Evolutionary conservation across 768 basidiomycete species (phyloP).

Genomic region (Leccinum incarnatum): DNA sequence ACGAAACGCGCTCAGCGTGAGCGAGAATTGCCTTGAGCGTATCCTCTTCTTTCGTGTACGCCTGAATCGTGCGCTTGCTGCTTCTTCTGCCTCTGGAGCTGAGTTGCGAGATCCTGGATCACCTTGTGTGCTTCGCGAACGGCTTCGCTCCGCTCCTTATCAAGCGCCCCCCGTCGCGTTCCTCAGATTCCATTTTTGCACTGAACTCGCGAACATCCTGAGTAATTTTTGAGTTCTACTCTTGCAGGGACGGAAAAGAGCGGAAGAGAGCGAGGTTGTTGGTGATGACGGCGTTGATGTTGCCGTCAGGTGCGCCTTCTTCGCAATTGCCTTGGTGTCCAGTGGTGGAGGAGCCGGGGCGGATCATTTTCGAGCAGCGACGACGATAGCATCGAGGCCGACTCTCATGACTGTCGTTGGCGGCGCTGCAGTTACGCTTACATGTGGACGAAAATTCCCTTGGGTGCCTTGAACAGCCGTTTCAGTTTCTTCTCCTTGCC

Average conservation of each 20-base stretch:
- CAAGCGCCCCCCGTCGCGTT: conserved; percentile 69
- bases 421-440: conserved; percentile 57
- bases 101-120: conserved; percentile 74
- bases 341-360: conserved; percentile 32
- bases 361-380: conserved; percentile 59
- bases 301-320: conserved; percentile 54
- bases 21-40: conserved; percentile 73
- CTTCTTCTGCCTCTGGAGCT: conserved; percentile 78
- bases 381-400: conserved; percentile 46
- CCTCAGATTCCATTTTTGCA: conserved; percentile 79
- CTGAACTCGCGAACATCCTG: conserved; percentile 82
- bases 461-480: conserved; percentile 68
- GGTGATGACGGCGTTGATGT: conserved; percentile 79
- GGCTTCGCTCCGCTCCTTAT: conserved; percentile 73
- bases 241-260: conserved; percentile 76
- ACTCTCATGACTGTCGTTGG: conserved; percentile 67
- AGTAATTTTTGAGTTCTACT: conserved; percentile 90
- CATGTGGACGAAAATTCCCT: conserved; percentile 45
- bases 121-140: conserved; percentile 86
- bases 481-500: conserved; percentile 68
- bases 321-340: conserved; percentile 54
- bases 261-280: conserved; percentile 86
- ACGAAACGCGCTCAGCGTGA: conserved; percentile 40
- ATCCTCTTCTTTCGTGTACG: conserved; percentile 86
- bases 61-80: conserved; percentile 68